A percentile compares a stretch with the other conserved stretches of the same genome.
Evolutionary conservation across 1,139 yeast species (phyloP).

Genomic region (Wickerhamiella pararugosa): DNA sequence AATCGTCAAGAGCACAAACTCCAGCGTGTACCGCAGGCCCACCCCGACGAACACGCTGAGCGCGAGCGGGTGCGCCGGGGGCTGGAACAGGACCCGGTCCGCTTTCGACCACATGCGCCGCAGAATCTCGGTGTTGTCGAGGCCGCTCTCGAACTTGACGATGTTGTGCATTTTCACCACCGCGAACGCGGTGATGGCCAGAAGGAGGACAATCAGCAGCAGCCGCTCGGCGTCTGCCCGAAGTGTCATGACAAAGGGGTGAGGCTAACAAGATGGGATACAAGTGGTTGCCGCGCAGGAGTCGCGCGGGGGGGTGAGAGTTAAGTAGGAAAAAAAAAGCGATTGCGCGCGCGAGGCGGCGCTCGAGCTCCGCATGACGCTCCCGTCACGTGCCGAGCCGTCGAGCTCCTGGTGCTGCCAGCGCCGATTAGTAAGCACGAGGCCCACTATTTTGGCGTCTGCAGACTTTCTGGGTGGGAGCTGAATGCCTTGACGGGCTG

Average conservation of each 20-base stretch:
- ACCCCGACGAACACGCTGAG: conserved; percentile 11
- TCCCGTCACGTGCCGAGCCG: no score
- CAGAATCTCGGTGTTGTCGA: conserved; percentile 14
- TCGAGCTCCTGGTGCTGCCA: no score
- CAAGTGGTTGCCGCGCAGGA: no score
- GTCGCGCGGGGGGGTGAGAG: no score
- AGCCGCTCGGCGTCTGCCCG: conserved; percentile 3
- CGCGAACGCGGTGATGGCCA: conserved; percentile 11
- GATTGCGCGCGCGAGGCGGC: no score
- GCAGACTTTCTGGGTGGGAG: no score
- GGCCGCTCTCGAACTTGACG: conserved; percentile 16
- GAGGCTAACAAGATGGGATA: no score
- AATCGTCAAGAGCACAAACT: neutral
- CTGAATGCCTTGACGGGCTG: no score
- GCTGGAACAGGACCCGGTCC: conserved; percentile 14
- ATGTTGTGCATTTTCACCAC: conserved; percentile 15
- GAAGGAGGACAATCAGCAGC: conserved; percentile 10
- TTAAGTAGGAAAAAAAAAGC: no score
- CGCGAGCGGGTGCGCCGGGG: conserved; percentile 11
- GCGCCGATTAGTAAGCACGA: no score
- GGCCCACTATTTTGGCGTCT: no score
- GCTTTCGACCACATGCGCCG: conserved; percentile 17
- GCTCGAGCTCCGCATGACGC: no score
- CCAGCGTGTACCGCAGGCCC: conserved; percentile 11
- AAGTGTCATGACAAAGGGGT: neutral